A percentile compares a stretch with the other conserved stretches of the same genome.
These are phyloP conservation scores for Claviceps spartinae DNA, from an alignment of 2,329 filamentous ascomycete species.

Conservation along the genomic window DNA sequence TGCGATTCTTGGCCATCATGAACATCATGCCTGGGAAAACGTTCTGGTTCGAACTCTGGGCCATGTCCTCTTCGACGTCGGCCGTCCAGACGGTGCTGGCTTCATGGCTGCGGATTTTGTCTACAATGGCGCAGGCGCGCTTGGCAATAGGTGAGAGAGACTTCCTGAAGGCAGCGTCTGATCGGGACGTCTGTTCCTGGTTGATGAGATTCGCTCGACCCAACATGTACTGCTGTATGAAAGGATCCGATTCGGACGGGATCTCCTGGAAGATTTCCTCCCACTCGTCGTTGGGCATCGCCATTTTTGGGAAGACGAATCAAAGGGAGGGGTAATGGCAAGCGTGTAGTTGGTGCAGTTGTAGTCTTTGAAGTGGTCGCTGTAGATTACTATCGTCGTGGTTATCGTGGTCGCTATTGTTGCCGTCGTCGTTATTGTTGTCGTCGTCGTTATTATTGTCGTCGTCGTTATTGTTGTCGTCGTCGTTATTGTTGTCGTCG, in stretches of 20 bases:
- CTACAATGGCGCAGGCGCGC: constrained; percentile 67
- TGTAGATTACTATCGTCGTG: too few species aligned
- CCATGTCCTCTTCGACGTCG: constrained; percentile 55
- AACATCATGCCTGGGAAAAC: constrained; percentile 92
- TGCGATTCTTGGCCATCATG: constrained; percentile 66
- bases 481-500: too few species aligned
- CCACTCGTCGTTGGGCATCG: constrained; percentile 44
- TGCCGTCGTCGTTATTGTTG: too few species aligned
- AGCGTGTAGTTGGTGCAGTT: too few species aligned
- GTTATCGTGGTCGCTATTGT: too few species aligned
- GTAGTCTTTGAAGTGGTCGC: too few species aligned
- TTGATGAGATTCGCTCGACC: constrained; percentile 63
- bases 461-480: too few species aligned
- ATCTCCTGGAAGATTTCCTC: constrained; percentile 42
- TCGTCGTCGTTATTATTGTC: too few species aligned
- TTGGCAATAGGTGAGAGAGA: constrained; percentile 66
- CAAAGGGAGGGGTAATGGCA: neutral
- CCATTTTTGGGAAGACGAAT: constrained; percentile 14
- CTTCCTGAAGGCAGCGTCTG: constrained; percentile 57
- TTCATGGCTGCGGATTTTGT: constrained; percentile 66
- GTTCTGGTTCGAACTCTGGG: constrained; percentile 45
- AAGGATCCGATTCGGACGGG: constrained; percentile 50
- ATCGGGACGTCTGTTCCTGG: constrained; percentile 70
- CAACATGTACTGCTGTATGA: constrained; percentile 68
- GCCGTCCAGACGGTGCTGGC: constrained; percentile 63